Evolutionary conservation across 352 stramenopile species (phyloP).

Genomic region (Pythium brassicae): DNA sequence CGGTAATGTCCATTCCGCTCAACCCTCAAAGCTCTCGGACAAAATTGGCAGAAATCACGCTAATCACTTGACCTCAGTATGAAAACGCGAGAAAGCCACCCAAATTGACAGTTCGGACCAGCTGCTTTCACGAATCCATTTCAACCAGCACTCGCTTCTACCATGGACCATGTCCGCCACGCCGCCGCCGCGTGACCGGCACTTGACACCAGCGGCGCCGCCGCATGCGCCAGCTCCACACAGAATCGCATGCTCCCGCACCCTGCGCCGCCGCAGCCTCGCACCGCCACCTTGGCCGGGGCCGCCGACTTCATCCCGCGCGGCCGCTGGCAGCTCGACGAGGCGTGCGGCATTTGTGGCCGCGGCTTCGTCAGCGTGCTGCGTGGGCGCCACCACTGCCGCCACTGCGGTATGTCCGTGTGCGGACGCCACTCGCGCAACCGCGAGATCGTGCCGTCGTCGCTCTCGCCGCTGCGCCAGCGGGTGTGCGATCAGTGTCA

Average conservation of each 20-base stretch:
- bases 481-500: constrained; percentile 75
- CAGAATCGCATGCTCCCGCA: constrained; percentile 8
- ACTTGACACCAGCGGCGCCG: not conserved
- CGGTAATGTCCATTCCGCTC: too few relatives aligned
- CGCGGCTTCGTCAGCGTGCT: constrained; percentile 46
- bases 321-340: constrained; percentile 50
- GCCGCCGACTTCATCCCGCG: constrained; percentile 53
- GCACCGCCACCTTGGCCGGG: constrained; percentile 2
- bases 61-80: too few relatives aligned
- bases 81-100: too few relatives aligned
- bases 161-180: not conserved
- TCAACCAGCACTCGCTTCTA: not conserved
- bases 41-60: too few relatives aligned
- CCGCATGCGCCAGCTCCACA: not conserved
- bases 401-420: constrained; percentile 68
- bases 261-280: not conserved
- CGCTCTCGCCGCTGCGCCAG: constrained; percentile 58
- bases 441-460: constrained; percentile 60
- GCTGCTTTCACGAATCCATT: not conserved
- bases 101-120: constrained; percentile 2
- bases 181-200: too few relatives aligned
- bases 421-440: constrained; percentile 70
- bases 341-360: constrained; percentile 58
- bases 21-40: too few relatives aligned
- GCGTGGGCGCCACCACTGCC: constrained; percentile 73